Percentiles rank a stretch among this genome's conserved stretches.
phyloP scores from a whole-genome alignment of 371 early-diverging fungal species.

The Mucor circinelloides region DNA sequence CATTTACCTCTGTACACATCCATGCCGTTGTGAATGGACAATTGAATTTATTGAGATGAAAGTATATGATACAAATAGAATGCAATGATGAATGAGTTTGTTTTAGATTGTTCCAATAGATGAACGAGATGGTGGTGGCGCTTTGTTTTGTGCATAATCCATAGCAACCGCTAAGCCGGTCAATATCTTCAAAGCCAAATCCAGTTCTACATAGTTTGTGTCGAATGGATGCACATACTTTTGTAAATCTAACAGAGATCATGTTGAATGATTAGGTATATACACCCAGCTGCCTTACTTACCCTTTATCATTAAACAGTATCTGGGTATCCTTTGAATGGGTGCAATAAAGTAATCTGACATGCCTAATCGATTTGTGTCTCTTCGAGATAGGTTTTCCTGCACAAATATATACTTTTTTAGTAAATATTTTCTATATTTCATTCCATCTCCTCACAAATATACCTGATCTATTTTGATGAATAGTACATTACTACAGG shows the following conservation, averaged over 20 bases:
- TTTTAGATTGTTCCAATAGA: conserved; percentile 3
- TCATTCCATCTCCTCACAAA: neutral
- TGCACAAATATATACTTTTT: neutral
- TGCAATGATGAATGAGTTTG: neutral
- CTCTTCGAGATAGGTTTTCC: conserved; percentile 40
- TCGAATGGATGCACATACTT: conserved; percentile 34
- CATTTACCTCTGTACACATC: no score
- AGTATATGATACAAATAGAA: neutral
- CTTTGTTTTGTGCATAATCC: conserved; percentile 35
- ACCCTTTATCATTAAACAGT: conserved; percentile 51
- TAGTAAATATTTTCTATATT: neutral
- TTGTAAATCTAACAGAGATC: conserved; percentile 30
- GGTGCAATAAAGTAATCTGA: conserved; percentile 52
- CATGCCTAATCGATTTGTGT: conserved; percentile 48
- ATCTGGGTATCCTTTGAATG: conserved; percentile 49
- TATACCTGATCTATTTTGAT: conserved; percentile 48
- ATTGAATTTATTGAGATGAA: no score
- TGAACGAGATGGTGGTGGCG: neutral
- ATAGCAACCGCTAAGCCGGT: conserved; percentile 43
- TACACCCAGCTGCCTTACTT: neutral
- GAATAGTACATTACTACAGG: conserved; percentile 44
- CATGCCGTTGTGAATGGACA: no score
- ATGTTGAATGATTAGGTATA: neutral
- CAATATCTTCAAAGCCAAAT: conserved; percentile 29
- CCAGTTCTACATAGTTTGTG: conserved; percentile 21